phyloP scores from a whole-genome alignment of 129 eudicot genomes.

The Logfia minima region DNA sequence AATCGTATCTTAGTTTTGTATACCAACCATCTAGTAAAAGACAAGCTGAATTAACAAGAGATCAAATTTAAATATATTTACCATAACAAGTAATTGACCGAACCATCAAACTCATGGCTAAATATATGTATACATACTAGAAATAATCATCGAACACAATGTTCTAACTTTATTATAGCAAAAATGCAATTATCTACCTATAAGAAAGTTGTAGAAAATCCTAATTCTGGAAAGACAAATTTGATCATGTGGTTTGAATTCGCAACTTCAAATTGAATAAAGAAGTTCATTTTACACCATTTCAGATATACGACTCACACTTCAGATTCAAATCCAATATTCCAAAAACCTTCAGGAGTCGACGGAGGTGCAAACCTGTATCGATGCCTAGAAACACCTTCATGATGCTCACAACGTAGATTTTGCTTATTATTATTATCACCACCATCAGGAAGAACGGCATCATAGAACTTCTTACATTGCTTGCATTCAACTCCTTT shows the following conservation, averaged over 20 bases:
- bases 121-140: neutral
- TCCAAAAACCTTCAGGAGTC: conserved; percentile 99
- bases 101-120: too few species aligned
- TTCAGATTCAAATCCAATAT: conserved; percentile 98
- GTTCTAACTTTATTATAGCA: neutral
- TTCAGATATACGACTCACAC: conserved; percentile 36
- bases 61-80: too few species aligned
- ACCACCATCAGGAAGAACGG: conserved; percentile 65
- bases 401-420: conserved; percentile 90
- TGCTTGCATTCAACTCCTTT: conserved; percentile 93
- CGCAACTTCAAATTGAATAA: neutral
- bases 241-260: neutral
- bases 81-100: too few species aligned
- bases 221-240: neutral
- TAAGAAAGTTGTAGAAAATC: neutral
- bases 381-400: conserved; percentile 96
- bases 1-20: too few species aligned
- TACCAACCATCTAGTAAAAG: too few species aligned
- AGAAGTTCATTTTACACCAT: neutral
- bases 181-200: neutral
- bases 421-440: conserved; percentile 42
- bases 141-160: neutral
- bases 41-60: too few species aligned
- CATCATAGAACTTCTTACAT: conserved; percentile 90
- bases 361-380: conserved; percentile 88